These are phyloP conservation scores for Pichia sp. DNA, from an alignment of 1,139 yeast species.

Conservation along the genomic window DNA sequence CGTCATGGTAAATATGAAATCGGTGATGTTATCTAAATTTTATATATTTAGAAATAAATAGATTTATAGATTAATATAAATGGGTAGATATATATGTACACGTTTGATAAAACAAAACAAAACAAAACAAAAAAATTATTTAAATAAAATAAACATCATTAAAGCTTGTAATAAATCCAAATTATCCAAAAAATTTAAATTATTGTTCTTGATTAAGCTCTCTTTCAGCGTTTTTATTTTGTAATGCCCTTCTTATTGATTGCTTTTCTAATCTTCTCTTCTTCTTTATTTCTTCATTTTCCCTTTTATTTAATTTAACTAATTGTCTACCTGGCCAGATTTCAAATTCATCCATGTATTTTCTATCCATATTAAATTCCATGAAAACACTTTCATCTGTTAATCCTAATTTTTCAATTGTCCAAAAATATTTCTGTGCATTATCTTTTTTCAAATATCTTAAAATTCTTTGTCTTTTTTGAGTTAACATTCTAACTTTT, in stretches of 20 bases:
- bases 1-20: constrained; percentile 28
- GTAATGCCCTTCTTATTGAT: constrained; percentile 23
- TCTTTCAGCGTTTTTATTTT: neutral
- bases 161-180: no score
- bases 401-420: constrained; percentile 81
- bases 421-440: constrained; percentile 77
- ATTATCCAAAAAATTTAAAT: no score
- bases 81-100: neutral
- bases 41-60: neutral
- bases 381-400: constrained; percentile 69
- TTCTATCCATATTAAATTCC: constrained; percentile 80
- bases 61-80: no score
- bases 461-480: constrained; percentile 76
- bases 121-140: neutral
- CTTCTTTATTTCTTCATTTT: constrained; percentile 36
- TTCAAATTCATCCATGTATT: constrained; percentile 78
- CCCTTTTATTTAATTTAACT: constrained; percentile 40
- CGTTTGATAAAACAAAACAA: neutral
- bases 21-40: constrained; percentile 18
- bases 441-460: constrained; percentile 73
- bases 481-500: constrained; percentile 72
- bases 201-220: neutral
- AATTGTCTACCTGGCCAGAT: constrained; percentile 62
- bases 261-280: constrained; percentile 37
- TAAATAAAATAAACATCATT: neutral